Evolutionary conservation across 1,284 basidiomycete species (phyloP).

Genomic region (Porogramme epimiltina): DNA sequence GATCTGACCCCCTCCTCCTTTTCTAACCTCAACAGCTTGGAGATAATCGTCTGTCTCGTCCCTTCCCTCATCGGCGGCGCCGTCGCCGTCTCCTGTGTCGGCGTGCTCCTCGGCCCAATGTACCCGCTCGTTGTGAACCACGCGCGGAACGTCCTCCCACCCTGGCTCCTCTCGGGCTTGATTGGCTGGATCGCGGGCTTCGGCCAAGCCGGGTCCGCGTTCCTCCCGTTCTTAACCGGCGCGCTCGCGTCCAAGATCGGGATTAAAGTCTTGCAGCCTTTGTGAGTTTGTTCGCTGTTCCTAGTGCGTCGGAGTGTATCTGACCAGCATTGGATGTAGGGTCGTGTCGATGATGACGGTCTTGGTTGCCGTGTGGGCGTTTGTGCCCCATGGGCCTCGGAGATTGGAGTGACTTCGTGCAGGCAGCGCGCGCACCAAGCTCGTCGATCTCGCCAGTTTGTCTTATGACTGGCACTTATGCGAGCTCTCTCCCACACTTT

Average conservation of each 20-base stretch:
- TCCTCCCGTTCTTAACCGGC: constrained; percentile 59
- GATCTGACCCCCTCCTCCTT: neutral
- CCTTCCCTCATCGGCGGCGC: constrained; percentile 56
- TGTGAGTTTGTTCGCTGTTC: constrained; percentile 10
- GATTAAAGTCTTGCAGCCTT: constrained; percentile 24
- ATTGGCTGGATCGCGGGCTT: constrained; percentile 63
- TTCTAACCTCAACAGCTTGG: constrained; percentile 43
- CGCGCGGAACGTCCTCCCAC: constrained; percentile 48
- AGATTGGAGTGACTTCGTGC: constrained; percentile 7
- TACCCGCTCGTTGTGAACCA: constrained; percentile 59
- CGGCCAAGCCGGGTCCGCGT: constrained; percentile 54
- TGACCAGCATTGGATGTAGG: too few species aligned
- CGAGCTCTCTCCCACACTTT: too few species aligned
- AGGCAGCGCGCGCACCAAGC: too few species aligned
- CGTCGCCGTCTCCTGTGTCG: constrained; percentile 55
- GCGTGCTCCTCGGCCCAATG: constrained; percentile 51
- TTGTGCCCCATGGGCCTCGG: constrained; percentile 3
- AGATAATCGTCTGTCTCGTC: constrained; percentile 62
- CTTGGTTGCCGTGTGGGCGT: constrained; percentile 5
- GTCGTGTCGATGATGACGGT: constrained; percentile 7
- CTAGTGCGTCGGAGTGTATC: too few species aligned
- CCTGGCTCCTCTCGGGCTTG: constrained; percentile 51
- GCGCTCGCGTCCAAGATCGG: constrained; percentile 51
- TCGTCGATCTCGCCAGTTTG: too few species aligned
- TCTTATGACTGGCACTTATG: too few species aligned